Evolutionary conservation across 2,329 filamentous ascomycete genomes (phyloP), one percentile per base, ranked within the genome.

Genomic region (Thyridium curvatum): DNA sequence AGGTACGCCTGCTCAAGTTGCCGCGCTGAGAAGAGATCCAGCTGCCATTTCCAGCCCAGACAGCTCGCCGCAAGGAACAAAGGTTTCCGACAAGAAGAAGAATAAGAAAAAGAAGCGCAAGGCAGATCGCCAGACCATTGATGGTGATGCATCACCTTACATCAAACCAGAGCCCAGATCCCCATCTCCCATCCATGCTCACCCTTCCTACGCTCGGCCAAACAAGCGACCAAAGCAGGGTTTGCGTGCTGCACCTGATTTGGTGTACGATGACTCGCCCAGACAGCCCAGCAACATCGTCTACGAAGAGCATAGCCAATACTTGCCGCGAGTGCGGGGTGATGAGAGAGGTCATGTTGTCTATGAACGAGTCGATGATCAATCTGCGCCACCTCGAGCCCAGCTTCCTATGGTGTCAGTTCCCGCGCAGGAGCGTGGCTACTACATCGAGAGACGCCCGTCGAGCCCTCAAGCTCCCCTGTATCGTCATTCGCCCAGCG

Each of bases 151-250:
- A 30, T 69, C 67, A 28, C 74, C 77, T 9, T 69, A 71, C 46
- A 80, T 84, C 49, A 84, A 84, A 51, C 62, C 71, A 17, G 80
- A 84, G 52, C 79, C 79, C n/a, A 69, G 66, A 35, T 84, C 80
- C 2, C 72, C 75, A 2, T 82, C 79, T 7, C 79, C 77, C 8
- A 57, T 80, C 37, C 63, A 63, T 43, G 69, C 69, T 14, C 69
- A 69, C 15, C 65, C 21, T 6, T 26, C 72, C n/a, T 68, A 71
- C 43, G 56, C 67, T 26, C 69, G 76, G 35, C 72, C 78, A 9
- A 65, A 62, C 47, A 83, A 82, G 54, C 71, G 78, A 37, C 69
- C 71, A 50, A 69, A 71, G 45, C 68, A 74, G 34, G 56, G 59
- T 18, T 59, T 64, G 33, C 64, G 21, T 10, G 10, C 6, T 10